These are phyloP conservation scores for Jatropha curcas DNA, from an alignment of 345 rosid species.

Conservation along the genomic window DNA sequence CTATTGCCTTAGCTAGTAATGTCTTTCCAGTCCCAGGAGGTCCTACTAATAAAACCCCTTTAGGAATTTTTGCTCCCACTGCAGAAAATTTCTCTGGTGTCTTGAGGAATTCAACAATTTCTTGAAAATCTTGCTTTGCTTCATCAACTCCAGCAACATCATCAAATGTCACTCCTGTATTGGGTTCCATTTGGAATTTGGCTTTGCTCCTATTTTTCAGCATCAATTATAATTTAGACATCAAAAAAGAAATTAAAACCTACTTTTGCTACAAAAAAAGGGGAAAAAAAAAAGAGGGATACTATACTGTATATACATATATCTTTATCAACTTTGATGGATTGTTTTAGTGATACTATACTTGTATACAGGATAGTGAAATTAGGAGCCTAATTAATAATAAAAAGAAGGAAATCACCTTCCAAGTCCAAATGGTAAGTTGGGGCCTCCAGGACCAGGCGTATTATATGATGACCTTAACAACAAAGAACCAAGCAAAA, in stretches of 20 bases:
- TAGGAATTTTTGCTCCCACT: constrained; percentile 70
- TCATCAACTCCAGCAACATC: constrained; percentile 88
- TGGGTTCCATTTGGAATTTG: constrained; percentile 79
- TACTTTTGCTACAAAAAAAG: too few species aligned
- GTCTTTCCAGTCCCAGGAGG: constrained; percentile 82
- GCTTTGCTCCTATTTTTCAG: constrained; percentile 63
- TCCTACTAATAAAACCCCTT: constrained; percentile 63
- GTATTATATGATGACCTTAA: constrained; percentile 40
- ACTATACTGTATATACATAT: too few species aligned
- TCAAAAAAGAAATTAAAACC: too few species aligned
- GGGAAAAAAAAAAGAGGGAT: too few species aligned
- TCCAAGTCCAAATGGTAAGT: constrained; percentile 67
- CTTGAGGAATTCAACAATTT: constrained; percentile 65
- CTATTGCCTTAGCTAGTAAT: constrained; percentile 71
- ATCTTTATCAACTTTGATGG: too few species aligned
- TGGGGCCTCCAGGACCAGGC: constrained; percentile 57
- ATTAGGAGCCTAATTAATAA: too few species aligned
- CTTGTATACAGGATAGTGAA: too few species aligned
- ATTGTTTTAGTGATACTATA: too few species aligned
- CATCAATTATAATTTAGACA: background rate
- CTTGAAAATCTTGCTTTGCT: constrained; percentile 82
- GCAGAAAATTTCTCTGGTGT: constrained; percentile 69
- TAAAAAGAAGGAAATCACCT: too few species aligned
- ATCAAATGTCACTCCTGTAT: constrained; percentile 69
- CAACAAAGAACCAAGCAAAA: constrained; percentile 58